Evolutionary conservation across 179 eudicot species (phyloP), one percentile per base, ranked within the genome.

Genomic region (Heliamphora ciliata): DNA sequence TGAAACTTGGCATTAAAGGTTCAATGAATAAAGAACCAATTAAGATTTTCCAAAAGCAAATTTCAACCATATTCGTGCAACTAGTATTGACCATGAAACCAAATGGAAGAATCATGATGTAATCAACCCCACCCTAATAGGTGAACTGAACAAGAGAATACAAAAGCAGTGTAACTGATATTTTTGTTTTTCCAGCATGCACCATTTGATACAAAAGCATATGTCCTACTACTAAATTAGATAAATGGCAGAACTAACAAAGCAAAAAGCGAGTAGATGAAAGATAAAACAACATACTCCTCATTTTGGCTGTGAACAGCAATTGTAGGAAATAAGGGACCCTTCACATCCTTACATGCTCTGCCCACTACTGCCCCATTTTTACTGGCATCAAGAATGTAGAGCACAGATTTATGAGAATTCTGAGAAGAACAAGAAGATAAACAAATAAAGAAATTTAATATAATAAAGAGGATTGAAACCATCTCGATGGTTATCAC

Each of bases 261-360:
- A 52, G 60, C 7, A 10, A 59, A 21, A 24, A 82, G 48, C 8
- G 81, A 47, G 67, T 44, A 68, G 50, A 47, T n/a, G 31, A 63
- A n/a, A 50, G 60, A 6, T 8, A 65, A 63, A 14, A 18, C 24
- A 85, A 91, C 98, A 77, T 95, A 95, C 98, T 94, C 98, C 85
- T 95, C 98, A 84, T 91, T 88, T 86, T 91, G 98, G 85, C 98
- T 94, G 86, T 95, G 98, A 80, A 95, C 98, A 44, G 98, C 94
- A 86, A 95, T 76, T 0, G 98, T 95, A 74, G 98, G 98, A 88
- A 86, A 92, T 79, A 94, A 82, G 55, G 90, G 91, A 74, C 92
- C 94, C 88, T 94, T 94, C 78, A 92, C 90, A 72, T 94, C 98
- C 87, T 92, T 94, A 84, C 71, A 82, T 68, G 90, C 90, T 0